Base-by-base conservation (phyloP, 2,329 filamentous ascomycete genomes). In the Epichloe gansuensis region DNA sequence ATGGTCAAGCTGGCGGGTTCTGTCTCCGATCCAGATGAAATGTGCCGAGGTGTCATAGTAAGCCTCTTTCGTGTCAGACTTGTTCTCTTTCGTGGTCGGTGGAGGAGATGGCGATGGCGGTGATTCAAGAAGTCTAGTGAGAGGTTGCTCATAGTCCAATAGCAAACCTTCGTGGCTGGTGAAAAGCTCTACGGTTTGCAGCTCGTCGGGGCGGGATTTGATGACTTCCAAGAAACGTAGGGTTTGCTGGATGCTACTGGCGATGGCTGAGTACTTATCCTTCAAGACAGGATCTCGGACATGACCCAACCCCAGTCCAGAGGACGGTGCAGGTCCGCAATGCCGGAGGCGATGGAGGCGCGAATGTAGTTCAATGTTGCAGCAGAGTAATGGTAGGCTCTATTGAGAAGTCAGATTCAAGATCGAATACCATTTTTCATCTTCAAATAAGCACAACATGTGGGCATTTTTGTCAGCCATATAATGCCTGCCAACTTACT, bases 11-110 rank as follows among this genome's bases (percentile, higher is more conserved):
- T 97, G 91, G 46, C 93, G 82, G 2, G 93, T 98, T 58, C 93
- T 87, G 69, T 98, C 93, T 52, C 93, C 93, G 61, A 98, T 94
- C 93, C 93, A 98, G 67, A 98, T 79, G 74, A 98, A 97, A 67
- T 98, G 93, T 0, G 89, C 88, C 4, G 89, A 95, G 0, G 91
- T 97, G 70, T 95, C 86, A 73, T 94, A 97, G 78, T 88, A 94
- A 62, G 84, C 82, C 62, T 80, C 80, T n/a, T 47, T 41, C 4
- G 48, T 13, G 5, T 41, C 47, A 31, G 48, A 2, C n/a, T 37
- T n/a, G 12, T 50, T 49, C 15, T 52, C 43, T 15, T 69, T 61
- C 57, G 5, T 62, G 55, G 4, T 59, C 51, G n/a, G 61, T 67
- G 48, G 73, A 42, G 65, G 68, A 5, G 77, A 80, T 58, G 78